Conservation (phyloP, 148 eudicot species). For the Dysphania ambrosioides region DNA sequence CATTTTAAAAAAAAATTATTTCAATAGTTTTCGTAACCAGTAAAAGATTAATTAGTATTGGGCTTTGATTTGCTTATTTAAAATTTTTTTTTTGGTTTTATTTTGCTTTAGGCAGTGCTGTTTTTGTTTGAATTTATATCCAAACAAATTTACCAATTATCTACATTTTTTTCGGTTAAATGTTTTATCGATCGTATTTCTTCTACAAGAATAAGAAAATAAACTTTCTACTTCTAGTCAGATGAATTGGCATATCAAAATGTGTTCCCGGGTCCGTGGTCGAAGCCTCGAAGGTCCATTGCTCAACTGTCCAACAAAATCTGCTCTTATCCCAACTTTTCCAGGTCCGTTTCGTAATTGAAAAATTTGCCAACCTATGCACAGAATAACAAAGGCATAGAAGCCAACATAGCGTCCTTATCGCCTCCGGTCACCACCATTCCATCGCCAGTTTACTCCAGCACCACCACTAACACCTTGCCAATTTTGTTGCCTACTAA, state of each 20-base stretch:
- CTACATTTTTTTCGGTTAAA: no score
- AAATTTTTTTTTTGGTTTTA: no score
- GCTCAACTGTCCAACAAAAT: constrained; percentile 4
- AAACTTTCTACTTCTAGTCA: not conserved
- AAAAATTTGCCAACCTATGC: constrained; percentile 10
- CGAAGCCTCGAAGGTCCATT: constrained; percentile 8
- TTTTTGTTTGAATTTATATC: no score
- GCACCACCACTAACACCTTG: constrained; percentile 24
- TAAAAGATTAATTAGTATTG: no score
- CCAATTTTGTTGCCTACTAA: constrained; percentile 40
- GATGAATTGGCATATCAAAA: not conserved
- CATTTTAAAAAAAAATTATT: no score
- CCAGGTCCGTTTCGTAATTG: not conserved
- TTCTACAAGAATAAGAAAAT: not conserved
- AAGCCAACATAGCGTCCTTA: constrained; percentile 28
- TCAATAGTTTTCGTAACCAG: no score
- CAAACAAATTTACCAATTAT: no score
- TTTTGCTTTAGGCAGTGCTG: no score
- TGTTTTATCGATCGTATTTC: no score
- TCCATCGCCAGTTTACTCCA: constrained; percentile 38
- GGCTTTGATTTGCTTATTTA: no score
- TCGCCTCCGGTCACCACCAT: constrained; percentile 42
- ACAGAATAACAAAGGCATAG: constrained; percentile 14
- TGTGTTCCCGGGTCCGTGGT: constrained; percentile 1
- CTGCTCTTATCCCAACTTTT: not conserved